A percentile compares a stretch with the other conserved stretches of the same genome.
Evolutionary conservation across 345 rosid genomes (phyloP).

Genomic region (Boechera divaricarpa): DNA sequence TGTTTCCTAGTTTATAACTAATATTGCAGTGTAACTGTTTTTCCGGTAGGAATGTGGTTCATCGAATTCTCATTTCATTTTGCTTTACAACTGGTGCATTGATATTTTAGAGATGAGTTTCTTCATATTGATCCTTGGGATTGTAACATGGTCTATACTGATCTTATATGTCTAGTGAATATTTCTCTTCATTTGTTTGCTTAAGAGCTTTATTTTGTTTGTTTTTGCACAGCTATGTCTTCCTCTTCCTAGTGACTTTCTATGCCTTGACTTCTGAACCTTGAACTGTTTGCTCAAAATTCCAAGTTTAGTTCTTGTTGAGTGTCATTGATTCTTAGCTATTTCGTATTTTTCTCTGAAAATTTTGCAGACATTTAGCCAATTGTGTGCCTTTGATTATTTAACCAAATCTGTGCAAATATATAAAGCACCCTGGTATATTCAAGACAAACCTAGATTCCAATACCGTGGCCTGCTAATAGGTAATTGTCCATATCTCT

Average conservation of each 20-base stretch:
- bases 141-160: not conserved
- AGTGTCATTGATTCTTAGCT: not conserved
- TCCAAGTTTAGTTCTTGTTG: not conserved
- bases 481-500: slow-evolving; percentile 50
- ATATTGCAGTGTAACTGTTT: not conserved
- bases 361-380: slow-evolving; percentile 88
- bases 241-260: not conserved
- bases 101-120: not conserved
- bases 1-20: not conserved
- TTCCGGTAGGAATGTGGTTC: not conserved
- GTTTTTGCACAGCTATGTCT: not conserved
- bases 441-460: slow-evolving; percentile 87
- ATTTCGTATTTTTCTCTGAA: not conserved
- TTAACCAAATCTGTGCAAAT: slow-evolving; percentile 67
- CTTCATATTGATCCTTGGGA: slow-evolving; percentile 14
- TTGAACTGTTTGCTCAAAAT: not conserved
- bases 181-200: not conserved
- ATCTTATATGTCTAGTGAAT: not conserved
- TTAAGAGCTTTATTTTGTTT: not conserved
- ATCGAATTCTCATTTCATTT: not conserved
- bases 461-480: slow-evolving; percentile 80
- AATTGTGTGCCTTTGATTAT: slow-evolving; percentile 81
- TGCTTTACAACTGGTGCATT: not conserved
- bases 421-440: slow-evolving; percentile 85
- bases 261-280: not conserved